Base-by-base conservation (phyloP, 208 protist species). In the Trypanosoma scelopori region DNA sequence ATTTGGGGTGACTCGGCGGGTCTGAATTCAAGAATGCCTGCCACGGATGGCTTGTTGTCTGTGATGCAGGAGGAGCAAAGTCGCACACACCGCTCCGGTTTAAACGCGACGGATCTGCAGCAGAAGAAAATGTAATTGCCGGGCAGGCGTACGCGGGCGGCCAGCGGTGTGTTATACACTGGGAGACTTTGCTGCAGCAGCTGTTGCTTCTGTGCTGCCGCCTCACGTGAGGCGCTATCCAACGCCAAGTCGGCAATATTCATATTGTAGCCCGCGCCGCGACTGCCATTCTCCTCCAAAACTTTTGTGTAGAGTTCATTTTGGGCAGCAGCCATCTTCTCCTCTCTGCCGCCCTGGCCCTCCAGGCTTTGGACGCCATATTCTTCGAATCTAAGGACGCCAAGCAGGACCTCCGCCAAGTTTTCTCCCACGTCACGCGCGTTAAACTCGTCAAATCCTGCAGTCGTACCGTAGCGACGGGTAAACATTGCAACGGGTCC, bases 401-500 rank as follows among this genome's bases (percentile, higher is more conserved):
- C 82, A n/a, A 97, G 71, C 45, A 97, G 45, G 27, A 91, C 80
- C 35, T 79, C 60, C 15, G 88, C 82, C 35, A 97, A 56, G 58
- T 93, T 81, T 18, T 43, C 45, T 39, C 91, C 93, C 15, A 97
- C 87, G 56, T 97, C 93, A 11, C 76, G 63, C 1, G 91, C 81
- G 53, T 85, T 92, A 74, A 88, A 95, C 32, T 84, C 70, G 48
- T 97, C 93, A 59, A 97, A 96, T 20, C 71, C 71, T 37, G 80
- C 73, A 13, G 84, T 92, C 18, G 78, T 76, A 9, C 93, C 93
- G 76, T 96, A 97, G 49, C 93, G 82, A 16, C 93, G 87, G 4
- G 87, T 94, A 76, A 95, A 97, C 90, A 96, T 97, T 27, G 93
- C 86, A 11, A 97, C 87, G n/a, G 93, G 89, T 0, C 92, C 93